Base-by-base conservation (phyloP, 352 stramenopile species). In the Globisporangium megalacanthum region DNA sequence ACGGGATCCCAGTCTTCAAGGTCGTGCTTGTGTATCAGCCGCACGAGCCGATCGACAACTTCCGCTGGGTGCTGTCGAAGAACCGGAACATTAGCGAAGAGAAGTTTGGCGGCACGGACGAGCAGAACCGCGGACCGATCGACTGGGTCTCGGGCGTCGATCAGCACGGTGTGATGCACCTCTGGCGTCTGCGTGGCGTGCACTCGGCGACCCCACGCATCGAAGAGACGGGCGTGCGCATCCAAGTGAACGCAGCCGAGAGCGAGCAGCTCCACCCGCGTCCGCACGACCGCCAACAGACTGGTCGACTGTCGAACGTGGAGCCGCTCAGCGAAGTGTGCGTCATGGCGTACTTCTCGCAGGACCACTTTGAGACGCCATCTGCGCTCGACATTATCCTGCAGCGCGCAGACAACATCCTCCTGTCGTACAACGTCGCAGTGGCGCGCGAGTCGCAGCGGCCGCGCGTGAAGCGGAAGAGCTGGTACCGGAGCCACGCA, bases 61-160 rank as follows among this genome's bases (percentile, higher is more conserved):
- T 88, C 41, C 79, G 81, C 13, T 93, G 80, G 83, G 79, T 93
- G 25, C 62, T 91, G 45, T 88, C 80, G 15, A 89, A 89, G 62
- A 89, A 87, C 62, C 72, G 76, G 9, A 91, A 90, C 54, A 83
- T 90, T 49, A 88, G 77, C 56, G 79, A 91, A 55, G 83, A 93
- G 52, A 83, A 79, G 49, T 91, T 89, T 53, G 65, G 73, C 19
- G 69, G 72, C 44, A 56, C 68, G 13, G 72, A 76, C 37, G 66
- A 78, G 13, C 66, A 67, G 11, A 61, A 71, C 17, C 68, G 72
- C n/a, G 61, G 70, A 11, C 69, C 82, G n/a, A 71, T 73, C 49
- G 81, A 93, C 45, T 93, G 83, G 80, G 68, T 93, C 45, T 91
- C 78, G 0, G 83, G 80, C 0, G 79, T 93, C 11, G 80, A 93